These are phyloP conservation scores for Thoreauomyces humboldtii DNA, from an alignment of 192 early-diverging fungal species.

Conservation along the genomic window DNA sequence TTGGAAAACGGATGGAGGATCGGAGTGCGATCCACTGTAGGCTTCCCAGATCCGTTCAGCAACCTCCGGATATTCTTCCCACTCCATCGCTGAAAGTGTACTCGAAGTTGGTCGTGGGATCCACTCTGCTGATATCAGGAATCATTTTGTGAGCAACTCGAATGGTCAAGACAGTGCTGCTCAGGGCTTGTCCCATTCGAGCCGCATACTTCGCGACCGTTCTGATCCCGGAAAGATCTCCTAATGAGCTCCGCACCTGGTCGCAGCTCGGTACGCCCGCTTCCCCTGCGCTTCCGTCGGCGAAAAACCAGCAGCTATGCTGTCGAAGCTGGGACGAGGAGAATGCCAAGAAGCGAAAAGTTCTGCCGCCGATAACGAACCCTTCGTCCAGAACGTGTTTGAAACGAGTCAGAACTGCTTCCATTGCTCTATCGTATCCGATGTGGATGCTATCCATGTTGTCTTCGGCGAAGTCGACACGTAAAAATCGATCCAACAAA, in stretches of 20 bases:
- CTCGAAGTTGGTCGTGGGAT: slow-evolving; percentile 17
- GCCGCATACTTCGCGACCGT: slow-evolving; percentile 66
- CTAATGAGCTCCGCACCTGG: slow-evolving; percentile 61
- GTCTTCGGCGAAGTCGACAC: slow-evolving; percentile 19
- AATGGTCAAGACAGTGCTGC: slow-evolving; percentile 52
- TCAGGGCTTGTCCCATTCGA: slow-evolving; percentile 61
- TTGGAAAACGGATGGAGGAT: slow-evolving; percentile 59
- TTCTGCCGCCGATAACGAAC: slow-evolving; percentile 49
- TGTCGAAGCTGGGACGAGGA: slow-evolving; percentile 65
- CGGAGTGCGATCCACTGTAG: background rate
- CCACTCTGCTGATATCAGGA: slow-evolving; percentile 43
- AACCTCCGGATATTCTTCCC: slow-evolving; percentile 53
- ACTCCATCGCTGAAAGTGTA: slow-evolving; percentile 62
- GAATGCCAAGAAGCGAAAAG: slow-evolving; percentile 63
- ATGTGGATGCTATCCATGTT: slow-evolving; percentile 43
- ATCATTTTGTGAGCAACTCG: slow-evolving; percentile 30
- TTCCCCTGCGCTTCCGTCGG: slow-evolving; percentile 14
- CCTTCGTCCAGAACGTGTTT: slow-evolving; percentile 41
- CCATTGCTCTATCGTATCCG: background rate
- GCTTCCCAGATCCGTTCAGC: slow-evolving; percentile 18
- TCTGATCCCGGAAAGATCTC: slow-evolving; percentile 54
- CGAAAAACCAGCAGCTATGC: slow-evolving; percentile 67
- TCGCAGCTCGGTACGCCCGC: slow-evolving; percentile 22
- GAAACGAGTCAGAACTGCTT: background rate
- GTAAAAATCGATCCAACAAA: background rate